A percentile compares a stretch with the other conserved stretches of the same genome.
phyloP scores from a whole-genome alignment of 1,284 basidiomycete species.

The Leccinum ponderosum region DNA sequence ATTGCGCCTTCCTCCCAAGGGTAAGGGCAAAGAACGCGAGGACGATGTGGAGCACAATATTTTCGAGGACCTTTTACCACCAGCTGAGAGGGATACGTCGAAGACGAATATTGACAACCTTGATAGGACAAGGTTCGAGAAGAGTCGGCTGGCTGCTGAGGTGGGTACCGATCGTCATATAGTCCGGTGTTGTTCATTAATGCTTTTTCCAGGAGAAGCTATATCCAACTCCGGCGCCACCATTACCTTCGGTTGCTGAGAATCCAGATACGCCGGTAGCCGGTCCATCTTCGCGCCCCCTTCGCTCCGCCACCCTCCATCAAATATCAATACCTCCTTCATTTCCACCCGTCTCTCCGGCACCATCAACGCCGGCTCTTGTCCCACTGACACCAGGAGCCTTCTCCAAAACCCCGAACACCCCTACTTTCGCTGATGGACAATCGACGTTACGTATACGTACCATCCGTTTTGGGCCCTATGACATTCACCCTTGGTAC shows the following conservation, averaged over 20 bases:
- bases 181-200: conserved; percentile 9
- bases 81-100: conserved; percentile 73
- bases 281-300: conserved; percentile 61
- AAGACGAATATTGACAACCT: conserved; percentile 65
- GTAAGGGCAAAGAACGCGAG: conserved; percentile 65
- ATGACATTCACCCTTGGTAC: conserved; percentile 98
- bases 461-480: conserved; percentile 91
- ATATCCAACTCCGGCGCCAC: conserved; percentile 41
- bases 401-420: conserved; percentile 28
- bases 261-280: conserved; percentile 47
- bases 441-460: conserved; percentile 68
- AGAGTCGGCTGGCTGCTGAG: conserved; percentile 71
- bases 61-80: conserved; percentile 79
- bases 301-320: conserved; percentile 55
- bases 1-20: conserved; percentile 53
- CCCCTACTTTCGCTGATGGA: conserved; percentile 25
- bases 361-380: conserved; percentile 42
- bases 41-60: conserved; percentile 59
- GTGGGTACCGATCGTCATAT: conserved; percentile 37
- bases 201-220: conserved; percentile 49
- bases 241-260: conserved; percentile 35
- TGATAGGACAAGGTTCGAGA: conserved; percentile 81
- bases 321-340: conserved; percentile 36
- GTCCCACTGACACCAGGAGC: conserved; percentile 38
- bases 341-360: conserved; percentile 32